These are phyloP conservation scores for Nigrospora osmanthi DNA, from an alignment of 2,329 filamentous ascomycete genomes.

Conservation along the genomic window DNA sequence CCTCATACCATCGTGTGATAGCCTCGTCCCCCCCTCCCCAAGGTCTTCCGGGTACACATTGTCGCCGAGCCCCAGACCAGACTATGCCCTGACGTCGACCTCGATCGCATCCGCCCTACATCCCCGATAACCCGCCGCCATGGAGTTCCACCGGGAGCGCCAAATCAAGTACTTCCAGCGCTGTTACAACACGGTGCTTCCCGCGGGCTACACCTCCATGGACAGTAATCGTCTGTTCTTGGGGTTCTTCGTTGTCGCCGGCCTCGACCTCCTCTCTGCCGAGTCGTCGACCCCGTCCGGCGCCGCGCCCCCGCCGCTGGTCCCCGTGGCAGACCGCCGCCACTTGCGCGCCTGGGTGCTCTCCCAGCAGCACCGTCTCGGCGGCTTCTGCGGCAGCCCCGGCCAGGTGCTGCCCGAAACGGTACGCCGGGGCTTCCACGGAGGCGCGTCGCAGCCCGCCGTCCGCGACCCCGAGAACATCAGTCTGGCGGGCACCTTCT, in stretches of 20 bases:
- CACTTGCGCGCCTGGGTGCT: conserved; percentile 70
- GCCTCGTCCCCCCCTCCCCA: too few species aligned
- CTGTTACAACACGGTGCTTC: conserved; percentile 75
- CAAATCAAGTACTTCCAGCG: conserved; percentile 92
- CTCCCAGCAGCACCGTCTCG: conserved; percentile 72
- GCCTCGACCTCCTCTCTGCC: conserved; percentile 70
- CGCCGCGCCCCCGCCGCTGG: conserved; percentile 50
- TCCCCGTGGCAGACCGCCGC: conserved; percentile 34
- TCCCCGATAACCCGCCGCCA: not conserved
- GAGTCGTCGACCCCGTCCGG: conserved; percentile 39
- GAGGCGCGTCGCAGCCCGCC: conserved; percentile 32
- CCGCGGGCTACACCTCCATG: conserved; percentile 74
- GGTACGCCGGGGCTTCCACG: conserved; percentile 17
- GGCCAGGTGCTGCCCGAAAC: conserved; percentile 44
- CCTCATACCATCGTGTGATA: too few species aligned
- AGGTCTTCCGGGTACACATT: too few species aligned
- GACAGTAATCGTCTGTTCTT: conserved; percentile 88
- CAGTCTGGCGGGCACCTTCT: conserved; percentile 82
- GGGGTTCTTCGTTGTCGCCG: conserved; percentile 81
- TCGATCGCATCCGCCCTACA: too few species aligned
- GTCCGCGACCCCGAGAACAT: conserved; percentile 39
- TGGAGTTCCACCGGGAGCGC: conserved; percentile 46
- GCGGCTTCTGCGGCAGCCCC: conserved; percentile 84
- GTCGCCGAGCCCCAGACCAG: too few species aligned
- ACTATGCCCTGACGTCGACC: too few species aligned